Evolutionary conservation across 345 rosid species (phyloP).

Genomic region (Salix exigua): DNA sequence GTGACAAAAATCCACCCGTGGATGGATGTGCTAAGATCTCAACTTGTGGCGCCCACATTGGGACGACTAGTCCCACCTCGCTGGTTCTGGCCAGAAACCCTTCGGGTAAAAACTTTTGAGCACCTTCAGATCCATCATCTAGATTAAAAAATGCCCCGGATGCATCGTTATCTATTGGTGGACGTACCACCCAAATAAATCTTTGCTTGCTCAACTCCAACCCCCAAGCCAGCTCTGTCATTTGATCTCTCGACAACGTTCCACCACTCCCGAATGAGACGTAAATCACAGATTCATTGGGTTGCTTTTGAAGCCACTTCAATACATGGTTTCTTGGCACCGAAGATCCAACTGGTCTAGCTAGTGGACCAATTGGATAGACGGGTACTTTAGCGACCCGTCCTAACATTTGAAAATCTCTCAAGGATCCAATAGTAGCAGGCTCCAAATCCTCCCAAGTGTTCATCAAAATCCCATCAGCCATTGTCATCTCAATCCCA

Average conservation of each 20-base stretch:
- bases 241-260: slow-evolving; percentile 44
- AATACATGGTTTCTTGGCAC: neutral
- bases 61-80: slow-evolving; percentile 37
- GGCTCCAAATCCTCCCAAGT: slow-evolving; percentile 49
- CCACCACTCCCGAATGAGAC: slow-evolving; percentile 79
- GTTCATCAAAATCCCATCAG: slow-evolving; percentile 53
- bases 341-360: neutral
- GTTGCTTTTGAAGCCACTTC: slow-evolving; percentile 50
- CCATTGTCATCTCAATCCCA: slow-evolving; percentile 32
- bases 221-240: slow-evolving; percentile 56
- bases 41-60: slow-evolving; percentile 57
- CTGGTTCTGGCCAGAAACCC: slow-evolving; percentile 47
- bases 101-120: slow-evolving; percentile 36
- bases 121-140: slow-evolving; percentile 2
- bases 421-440: slow-evolving; percentile 34
- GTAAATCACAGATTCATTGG: slow-evolving; percentile 47
- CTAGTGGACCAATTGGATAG: slow-evolving; percentile 48
- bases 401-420: slow-evolving; percentile 15
- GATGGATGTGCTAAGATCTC: slow-evolving; percentile 49
- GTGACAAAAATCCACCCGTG: slow-evolving; percentile 64
- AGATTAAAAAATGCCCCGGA: slow-evolving; percentile 23
- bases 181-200: slow-evolving; percentile 61
- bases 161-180: slow-evolving; percentile 23
- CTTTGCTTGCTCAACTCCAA: slow-evolving; percentile 55
- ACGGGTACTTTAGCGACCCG: slow-evolving; percentile 29